phyloP scores from a whole-genome alignment of 129 eudicot species.

The Arctium minus region DNA sequence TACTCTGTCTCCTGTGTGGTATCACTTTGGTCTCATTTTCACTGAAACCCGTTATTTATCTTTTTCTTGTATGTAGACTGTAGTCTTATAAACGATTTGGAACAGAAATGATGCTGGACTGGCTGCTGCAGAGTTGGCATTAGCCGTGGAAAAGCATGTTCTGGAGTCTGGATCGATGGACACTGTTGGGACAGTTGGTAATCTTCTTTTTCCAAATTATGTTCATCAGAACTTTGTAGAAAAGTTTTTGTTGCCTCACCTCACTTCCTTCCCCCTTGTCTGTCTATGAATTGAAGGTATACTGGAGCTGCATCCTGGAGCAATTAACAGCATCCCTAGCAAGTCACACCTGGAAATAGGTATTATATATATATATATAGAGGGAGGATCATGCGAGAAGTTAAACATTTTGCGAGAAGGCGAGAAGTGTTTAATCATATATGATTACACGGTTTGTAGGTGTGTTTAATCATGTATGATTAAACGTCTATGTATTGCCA shows the following conservation, averaged over 20 bases:
- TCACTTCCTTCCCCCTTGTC: too few species aligned
- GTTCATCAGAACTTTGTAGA: too few species aligned
- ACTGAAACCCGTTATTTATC: neutral
- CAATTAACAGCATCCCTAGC: slow-evolving; percentile 98
- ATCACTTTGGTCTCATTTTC: neutral
- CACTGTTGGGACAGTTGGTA: slow-evolving; percentile 98
- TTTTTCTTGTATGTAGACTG: neutral
- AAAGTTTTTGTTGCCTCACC: too few species aligned
- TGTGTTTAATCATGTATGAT: too few species aligned
- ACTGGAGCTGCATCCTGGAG: slow-evolving; percentile 91
- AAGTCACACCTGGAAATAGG: slow-evolving; percentile 92
- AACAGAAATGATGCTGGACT: slow-evolving; percentile 97
- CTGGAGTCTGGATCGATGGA: slow-evolving; percentile 86
- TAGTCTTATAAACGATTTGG: slow-evolving; percentile 11
- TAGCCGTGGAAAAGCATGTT: slow-evolving; percentile 93
- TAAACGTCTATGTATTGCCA: too few species aligned
- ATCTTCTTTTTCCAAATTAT: neutral
- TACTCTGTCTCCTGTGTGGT: too few species aligned
- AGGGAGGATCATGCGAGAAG: too few species aligned
- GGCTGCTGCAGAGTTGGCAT: slow-evolving; percentile 94
- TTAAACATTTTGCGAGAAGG: too few species aligned
- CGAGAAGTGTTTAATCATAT: too few species aligned
- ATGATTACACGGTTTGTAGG: too few species aligned
- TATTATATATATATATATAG: neutral
- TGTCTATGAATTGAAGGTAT: slow-evolving; percentile 48